These are phyloP conservation scores for Eucalyptus cloeziana DNA, from an alignment of 345 rosid genomes.

Conservation along the genomic window DNA sequence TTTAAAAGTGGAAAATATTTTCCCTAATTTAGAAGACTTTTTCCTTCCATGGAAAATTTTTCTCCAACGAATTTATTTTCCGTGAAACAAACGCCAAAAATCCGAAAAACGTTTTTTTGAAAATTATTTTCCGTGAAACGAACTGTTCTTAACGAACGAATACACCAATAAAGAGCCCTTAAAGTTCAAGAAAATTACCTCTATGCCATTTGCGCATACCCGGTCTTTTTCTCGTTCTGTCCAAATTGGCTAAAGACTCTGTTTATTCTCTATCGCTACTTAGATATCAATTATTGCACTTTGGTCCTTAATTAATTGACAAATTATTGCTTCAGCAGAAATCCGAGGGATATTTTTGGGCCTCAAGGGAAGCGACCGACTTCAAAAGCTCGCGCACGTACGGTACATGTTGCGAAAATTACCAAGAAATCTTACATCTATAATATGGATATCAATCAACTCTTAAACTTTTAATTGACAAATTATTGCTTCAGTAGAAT, in stretches of 20 bases:
- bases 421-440: too few species aligned
- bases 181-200: rapidly evolving
- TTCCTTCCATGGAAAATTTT: too few species aligned
- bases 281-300: not conserved
- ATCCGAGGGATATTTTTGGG: not conserved
- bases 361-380: not conserved
- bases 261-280: not conserved
- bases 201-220: too few species aligned
- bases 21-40: too few species aligned
- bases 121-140: too few species aligned
- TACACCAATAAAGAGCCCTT: not conserved
- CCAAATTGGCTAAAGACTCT: rapidly evolving
- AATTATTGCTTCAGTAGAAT: too few species aligned
- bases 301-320: not conserved
- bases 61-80: too few species aligned
- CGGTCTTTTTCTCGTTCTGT: not conserved
- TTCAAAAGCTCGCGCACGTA: not conserved
- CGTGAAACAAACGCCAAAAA: too few species aligned
- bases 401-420: not conserved
- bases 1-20: too few species aligned
- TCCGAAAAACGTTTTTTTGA: too few species aligned
- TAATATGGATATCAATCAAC: not conserved
- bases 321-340: not conserved
- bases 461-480: too few species aligned
- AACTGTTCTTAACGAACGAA: too few species aligned